Evolutionary conservation across 257 asterid species (phyloP).

Genomic region (Petunia axillaris): DNA sequence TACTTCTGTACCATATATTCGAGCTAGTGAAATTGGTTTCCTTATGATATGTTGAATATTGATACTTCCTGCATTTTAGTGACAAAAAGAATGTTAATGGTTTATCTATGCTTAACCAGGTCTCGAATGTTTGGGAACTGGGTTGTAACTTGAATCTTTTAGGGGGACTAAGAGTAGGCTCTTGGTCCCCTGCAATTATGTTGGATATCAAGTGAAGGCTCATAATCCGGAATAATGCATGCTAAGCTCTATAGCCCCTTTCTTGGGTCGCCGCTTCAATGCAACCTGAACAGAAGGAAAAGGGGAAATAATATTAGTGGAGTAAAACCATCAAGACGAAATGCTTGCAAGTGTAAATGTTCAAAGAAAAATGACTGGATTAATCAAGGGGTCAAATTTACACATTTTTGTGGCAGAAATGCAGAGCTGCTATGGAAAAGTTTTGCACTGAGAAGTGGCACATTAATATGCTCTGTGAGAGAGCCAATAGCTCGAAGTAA

Average conservation of each 20-base stretch:
- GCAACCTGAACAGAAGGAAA: slow-evolving; percentile 44
- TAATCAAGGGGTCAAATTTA: slow-evolving; percentile 61
- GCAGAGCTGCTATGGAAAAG: slow-evolving; percentile 70
- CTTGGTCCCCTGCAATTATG: slow-evolving; percentile 85
- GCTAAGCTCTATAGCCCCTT: slow-evolving; percentile 57
- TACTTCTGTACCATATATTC: not conserved
- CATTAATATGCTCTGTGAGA: slow-evolving; percentile 66
- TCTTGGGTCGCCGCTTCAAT: slow-evolving; percentile 61
- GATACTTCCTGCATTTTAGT: slow-evolving; percentile 14
- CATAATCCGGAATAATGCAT: slow-evolving; percentile 52
- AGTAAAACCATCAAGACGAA: slow-evolving; percentile 43
- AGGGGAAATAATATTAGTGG: slow-evolving; percentile 40
- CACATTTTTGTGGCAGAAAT: slow-evolving; percentile 64
- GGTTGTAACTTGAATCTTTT: slow-evolving; percentile 19
- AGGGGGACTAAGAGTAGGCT: slow-evolving; percentile 88
- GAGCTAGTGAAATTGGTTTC: not conserved
- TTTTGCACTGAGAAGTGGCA: slow-evolving; percentile 56
- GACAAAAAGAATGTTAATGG: slow-evolving; percentile 8
- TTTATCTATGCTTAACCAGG: slow-evolving; percentile 29
- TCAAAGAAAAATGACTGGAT: slow-evolving; percentile 71
- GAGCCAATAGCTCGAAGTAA: slow-evolving; percentile 67
- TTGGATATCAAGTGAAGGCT: slow-evolving; percentile 31
- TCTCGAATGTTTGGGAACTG: slow-evolving; percentile 25
- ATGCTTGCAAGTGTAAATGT: slow-evolving; percentile 51
- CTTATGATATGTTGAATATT: slow-evolving; percentile 6